Conservation (phyloP, 257 asterid species). For the Solanum corneliomulleri region DNA sequence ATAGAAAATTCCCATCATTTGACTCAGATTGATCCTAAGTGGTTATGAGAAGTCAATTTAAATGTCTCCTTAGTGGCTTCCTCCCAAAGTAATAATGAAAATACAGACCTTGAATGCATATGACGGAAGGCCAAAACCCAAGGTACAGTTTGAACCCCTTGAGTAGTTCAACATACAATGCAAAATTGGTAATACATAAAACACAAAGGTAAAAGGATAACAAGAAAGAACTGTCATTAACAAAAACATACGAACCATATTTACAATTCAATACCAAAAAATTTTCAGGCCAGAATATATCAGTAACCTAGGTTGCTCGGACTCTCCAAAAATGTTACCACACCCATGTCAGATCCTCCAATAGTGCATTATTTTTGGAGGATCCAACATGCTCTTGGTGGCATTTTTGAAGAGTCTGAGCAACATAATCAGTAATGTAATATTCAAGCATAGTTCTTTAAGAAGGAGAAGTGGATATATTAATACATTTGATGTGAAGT, state of each 20-base stretch:
- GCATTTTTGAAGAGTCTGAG: background rate
- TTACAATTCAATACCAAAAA: background rate
- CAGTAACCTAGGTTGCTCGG: background rate
- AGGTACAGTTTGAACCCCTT: background rate
- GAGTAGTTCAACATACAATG: background rate
- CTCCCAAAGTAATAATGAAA: background rate
- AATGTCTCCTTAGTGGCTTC: background rate
- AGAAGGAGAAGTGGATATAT: conserved; percentile 1
- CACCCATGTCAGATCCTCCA: background rate
- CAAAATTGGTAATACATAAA: background rate
- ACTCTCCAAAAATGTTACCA: background rate
- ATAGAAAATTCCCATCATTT: background rate
- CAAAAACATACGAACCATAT: background rate
- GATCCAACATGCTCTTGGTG: background rate
- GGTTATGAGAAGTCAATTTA: conserved; percentile 1
- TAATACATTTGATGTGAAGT: background rate
- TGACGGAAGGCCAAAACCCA: background rate
- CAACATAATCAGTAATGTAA: conserved; percentile 15
- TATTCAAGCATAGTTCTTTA: conserved; percentile 32
- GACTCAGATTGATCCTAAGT: background rate
- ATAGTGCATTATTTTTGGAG: background rate
- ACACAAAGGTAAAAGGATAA: background rate
- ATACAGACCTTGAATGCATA: background rate
- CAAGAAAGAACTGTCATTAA: background rate
- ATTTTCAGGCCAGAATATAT: conserved; percentile 29